Conservation (phyloP, 2,329 filamentous ascomycete species). For the Hymenoscyphus infarciens region DNA sequence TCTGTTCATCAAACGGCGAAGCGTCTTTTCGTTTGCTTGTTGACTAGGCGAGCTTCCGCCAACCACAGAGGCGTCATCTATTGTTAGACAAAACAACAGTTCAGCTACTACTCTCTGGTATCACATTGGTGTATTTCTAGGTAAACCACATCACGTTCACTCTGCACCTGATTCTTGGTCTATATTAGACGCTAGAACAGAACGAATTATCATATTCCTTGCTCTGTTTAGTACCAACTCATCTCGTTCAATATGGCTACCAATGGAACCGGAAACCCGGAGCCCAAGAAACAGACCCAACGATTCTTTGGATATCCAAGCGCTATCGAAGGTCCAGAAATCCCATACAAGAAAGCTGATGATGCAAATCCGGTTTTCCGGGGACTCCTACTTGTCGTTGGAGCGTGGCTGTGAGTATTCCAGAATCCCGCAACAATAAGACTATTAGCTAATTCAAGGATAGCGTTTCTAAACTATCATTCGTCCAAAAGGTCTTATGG, state of each 20-base stretch:
- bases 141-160: too few species aligned
- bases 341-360: constrained; percentile 44
- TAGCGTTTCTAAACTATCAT: constrained; percentile 57
- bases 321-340: constrained; percentile 29
- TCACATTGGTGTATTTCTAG: too few species aligned
- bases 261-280: constrained; percentile 28
- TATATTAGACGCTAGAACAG: neutral
- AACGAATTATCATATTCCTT: neutral
- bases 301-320: constrained; percentile 32
- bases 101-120: too few species aligned
- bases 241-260: constrained; percentile 25
- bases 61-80: too few species aligned
- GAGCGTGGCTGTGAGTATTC: constrained; percentile 54
- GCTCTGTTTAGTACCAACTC: neutral
- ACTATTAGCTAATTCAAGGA: neutral
- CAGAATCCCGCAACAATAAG: neutral
- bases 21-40: too few species aligned
- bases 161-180: neutral
- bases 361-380: constrained; percentile 68
- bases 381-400: constrained; percentile 60
- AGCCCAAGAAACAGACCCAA: constrained; percentile 1
- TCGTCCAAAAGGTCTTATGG: constrained; percentile 66
- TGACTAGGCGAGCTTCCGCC: too few species aligned
- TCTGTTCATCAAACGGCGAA: too few species aligned
- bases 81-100: too few species aligned